Evolutionary conservation across 345 rosid species (phyloP), one percentile per base, ranked within the genome.

Genomic region (Lagerstroemia speciosa): DNA sequence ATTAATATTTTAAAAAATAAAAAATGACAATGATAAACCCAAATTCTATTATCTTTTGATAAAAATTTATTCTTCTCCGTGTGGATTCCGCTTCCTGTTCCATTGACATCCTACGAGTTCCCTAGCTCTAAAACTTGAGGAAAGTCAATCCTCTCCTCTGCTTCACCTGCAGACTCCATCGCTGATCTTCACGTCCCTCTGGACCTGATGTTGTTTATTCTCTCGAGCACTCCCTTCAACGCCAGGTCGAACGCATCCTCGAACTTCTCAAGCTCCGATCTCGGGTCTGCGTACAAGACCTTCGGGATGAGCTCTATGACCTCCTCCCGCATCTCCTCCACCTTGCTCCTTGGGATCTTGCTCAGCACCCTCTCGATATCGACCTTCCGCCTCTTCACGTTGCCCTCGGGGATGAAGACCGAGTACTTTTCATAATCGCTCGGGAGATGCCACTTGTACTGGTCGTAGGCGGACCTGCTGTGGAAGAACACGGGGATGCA

Each of bases 401-500:
- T 69, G 9, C 72, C 72, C 22, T 64, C 74, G 16, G 83, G 76
- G 55, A 88, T 81, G 57, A 71, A 86, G 41, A 88, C 79, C 0
- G 87, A 86, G 43, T 81, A 88, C 11, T 80, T 75, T 2, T 60
- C 41, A 41, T 27, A 20, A 2, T 78, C 76, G 68, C 74, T 74
- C 0, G 87, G 89, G 15, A 88, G 53, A 69, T 86, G 73, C 90
- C 93, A 88, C 45, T 26, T 26, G 52, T 88, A 88, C 65, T 88
- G 87, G 40, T 69, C 75, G 58, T 82, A 83, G 0, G 81, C 87
- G 0, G 88, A 83, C 22, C 66, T 77, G 3, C 79, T 84, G 73
- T 80, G 84, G 50, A 88, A 88, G 86, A 84, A 88, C 29, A 86
- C 89, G 7, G 90, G 93, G 60, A 85, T 82, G 66, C 88, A 87